Evolutionary conservation across 2,329 filamentous ascomycete genomes (phyloP).

Genomic region (Hypoxylon sp.): DNA sequence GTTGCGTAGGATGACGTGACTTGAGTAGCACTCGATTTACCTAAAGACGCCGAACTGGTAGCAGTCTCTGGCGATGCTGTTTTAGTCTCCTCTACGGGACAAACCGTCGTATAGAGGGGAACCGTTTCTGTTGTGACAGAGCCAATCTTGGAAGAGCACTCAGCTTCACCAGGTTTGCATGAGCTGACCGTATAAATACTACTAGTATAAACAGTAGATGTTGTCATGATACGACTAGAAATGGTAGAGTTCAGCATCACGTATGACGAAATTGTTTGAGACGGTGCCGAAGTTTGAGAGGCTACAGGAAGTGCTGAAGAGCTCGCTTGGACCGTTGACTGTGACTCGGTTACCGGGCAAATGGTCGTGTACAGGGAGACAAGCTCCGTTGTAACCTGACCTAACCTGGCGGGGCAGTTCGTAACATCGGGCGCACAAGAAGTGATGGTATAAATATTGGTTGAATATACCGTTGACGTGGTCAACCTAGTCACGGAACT

Average conservation of each 20-base stretch:
- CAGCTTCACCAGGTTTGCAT: constrained; percentile 42
- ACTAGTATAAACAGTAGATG: constrained; percentile 50
- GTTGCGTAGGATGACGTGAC: constrained; percentile 22
- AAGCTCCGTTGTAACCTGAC: constrained; percentile 52
- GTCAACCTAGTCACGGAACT: constrained; percentile 40
- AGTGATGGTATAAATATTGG: constrained; percentile 51
- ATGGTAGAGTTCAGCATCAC: constrained; percentile 21
- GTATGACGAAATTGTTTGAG: constrained; percentile 37
- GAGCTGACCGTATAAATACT: constrained; percentile 51
- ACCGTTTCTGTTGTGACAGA: constrained; percentile 49
- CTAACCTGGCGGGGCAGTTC: constrained; percentile 49
- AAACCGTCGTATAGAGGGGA: constrained; percentile 51
- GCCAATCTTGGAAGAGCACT: constrained; percentile 47
- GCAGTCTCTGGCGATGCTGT: constrained; percentile 13
- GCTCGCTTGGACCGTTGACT: constrained; percentile 27
- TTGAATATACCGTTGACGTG: constrained; percentile 52
- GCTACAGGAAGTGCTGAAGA: constrained; percentile 37
- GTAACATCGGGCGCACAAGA: constrained; percentile 50
- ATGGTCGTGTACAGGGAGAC: constrained; percentile 54
- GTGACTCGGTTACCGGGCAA: constrained; percentile 47
- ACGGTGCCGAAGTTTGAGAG: constrained; percentile 28
- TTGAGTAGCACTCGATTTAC: constrained; percentile 25
- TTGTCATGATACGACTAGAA: constrained; percentile 44
- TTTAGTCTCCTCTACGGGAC: constrained; percentile 47
- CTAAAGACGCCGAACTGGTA: constrained; percentile 16